Evolutionary conservation across 1,139 yeast species (phyloP), one percentile per base, ranked within the genome.

Genomic region (Pichiaceae sp.): DNA sequence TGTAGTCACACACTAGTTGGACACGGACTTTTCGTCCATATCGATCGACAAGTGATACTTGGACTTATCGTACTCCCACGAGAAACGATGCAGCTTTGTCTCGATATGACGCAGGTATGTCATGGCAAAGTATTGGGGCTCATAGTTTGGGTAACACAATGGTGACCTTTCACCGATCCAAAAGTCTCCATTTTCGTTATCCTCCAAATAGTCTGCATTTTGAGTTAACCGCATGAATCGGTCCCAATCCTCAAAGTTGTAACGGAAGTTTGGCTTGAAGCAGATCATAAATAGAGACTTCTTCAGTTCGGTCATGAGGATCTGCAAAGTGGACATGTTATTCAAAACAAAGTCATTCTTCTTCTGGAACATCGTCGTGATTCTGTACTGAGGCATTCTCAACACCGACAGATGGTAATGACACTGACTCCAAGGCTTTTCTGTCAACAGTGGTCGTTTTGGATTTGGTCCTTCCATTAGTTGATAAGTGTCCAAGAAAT

Each of bases 71-170:
- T 32, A 32, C 17, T 32, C 34, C 34, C 34, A 32, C 16, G 34
- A 53, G 29, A 57, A 35, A 17, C 44, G 40, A 20, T 52, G 54
- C 33, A 62, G 36, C 32, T 49, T 53, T 9, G 42, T 29, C 34
- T 65, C 68, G 21, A 65, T 38, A n/a, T 55, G 52, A 29, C 59
- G 50, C 34, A 74, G 53, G 35, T 71, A 61, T 43, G 68, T 63
- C 43, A 70, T 59, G 18, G 77, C 59, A 36, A 82, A 70, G 48
- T 72, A 82, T 41, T 75, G 71, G 0, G 86, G 76, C 50, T 84
- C 87, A 44, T 68, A 70, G 31, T 79, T 58, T 0, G 91, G 91
- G 36, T 70, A 71, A 33, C 81, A 62, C 27, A 82, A 56, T 0
- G 94, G 94, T 1, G 87, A 77, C 3, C 57, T 52, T 3, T 75